Conservation (phyloP, 2,329 filamentous ascomycete genomes). For the Epichloe scottii region DNA sequence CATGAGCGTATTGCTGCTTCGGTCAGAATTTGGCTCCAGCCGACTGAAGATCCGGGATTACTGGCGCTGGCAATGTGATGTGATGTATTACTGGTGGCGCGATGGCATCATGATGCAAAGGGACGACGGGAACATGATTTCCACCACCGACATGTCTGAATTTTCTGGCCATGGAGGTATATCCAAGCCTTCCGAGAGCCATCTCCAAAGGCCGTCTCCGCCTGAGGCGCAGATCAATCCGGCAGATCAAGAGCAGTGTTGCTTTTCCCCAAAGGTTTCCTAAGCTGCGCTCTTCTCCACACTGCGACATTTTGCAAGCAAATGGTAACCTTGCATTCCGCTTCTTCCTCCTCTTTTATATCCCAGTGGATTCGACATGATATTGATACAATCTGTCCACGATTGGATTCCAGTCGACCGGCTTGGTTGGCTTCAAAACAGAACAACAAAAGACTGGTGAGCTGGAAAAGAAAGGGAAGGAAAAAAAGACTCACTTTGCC, state of each 20-base stretch:
- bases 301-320: no score
- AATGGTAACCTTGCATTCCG: no score
- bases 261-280: no score
- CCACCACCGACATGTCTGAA: constrained; percentile 14
- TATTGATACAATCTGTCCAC: no score
- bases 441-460: not conserved
- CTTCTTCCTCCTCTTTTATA: no score
- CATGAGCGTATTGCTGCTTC: constrained; percentile 31
- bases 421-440: not conserved
- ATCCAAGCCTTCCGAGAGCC: constrained; percentile 13
- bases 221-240: not conserved
- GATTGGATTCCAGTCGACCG: no score
- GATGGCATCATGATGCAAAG: constrained; percentile 13
- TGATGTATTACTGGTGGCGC: constrained; percentile 25
- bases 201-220: constrained; percentile 8
- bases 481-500: not conserved
- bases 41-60: constrained; percentile 21
- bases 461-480: not conserved
- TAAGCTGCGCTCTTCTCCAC: no score
- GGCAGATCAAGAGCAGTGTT: constrained; percentile 3
- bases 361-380: no score
- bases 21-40: constrained; percentile 18
- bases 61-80: constrained; percentile 25
- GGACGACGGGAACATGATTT: constrained; percentile 7
- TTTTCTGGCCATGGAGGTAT: constrained; percentile 15